Percentiles rank a stretch among this genome's conserved stretches.
These are phyloP conservation scores for Neospermospora avenae DNA, from an alignment of 2,329 filamentous ascomycete genomes.

Conservation along the genomic window DNA sequence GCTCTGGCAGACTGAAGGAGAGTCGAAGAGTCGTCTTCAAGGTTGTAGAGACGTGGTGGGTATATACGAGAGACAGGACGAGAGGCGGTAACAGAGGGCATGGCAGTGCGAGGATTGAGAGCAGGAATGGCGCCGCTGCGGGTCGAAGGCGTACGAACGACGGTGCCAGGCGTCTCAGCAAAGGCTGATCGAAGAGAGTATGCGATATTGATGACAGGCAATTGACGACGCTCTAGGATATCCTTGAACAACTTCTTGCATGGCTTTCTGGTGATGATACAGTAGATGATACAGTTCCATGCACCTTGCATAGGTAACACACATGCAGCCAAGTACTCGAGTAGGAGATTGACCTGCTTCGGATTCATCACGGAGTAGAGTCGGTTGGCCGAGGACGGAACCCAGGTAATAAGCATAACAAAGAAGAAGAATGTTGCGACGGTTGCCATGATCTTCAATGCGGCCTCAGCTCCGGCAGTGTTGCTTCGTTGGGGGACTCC, in stretches of 20 bases:
- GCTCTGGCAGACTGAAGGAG: not conserved
- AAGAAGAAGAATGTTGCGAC: constrained; percentile 70
- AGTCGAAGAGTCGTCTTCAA: not conserved
- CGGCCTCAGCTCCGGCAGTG: constrained; percentile 46
- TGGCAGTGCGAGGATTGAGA: not conserved
- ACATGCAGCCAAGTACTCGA: constrained; percentile 68
- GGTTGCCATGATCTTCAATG: constrained; percentile 67
- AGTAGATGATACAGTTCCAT: constrained; percentile 80
- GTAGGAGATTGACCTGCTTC: constrained; percentile 48
- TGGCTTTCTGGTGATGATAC: constrained; percentile 64
- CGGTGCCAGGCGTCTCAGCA: not conserved
- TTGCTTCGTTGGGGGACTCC: not conserved
- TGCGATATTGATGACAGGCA: not conserved
- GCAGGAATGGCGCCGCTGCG: not conserved
- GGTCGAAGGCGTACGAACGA: no score
- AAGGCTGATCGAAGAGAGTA: not conserved
- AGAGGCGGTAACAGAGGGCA: not conserved
- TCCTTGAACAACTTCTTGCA: constrained; percentile 37
- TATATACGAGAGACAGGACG: not conserved
- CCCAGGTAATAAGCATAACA: constrained; percentile 69
- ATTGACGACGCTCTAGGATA: not conserved
- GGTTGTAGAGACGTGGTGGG: not conserved
- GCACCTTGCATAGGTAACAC: constrained; percentile 80
- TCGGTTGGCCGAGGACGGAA: constrained; percentile 74
- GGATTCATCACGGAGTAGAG: constrained; percentile 65